These are phyloP conservation scores for Botrytis hyacinthi DNA, from an alignment of 2,329 filamentous ascomycete species.

Conservation along the genomic window DNA sequence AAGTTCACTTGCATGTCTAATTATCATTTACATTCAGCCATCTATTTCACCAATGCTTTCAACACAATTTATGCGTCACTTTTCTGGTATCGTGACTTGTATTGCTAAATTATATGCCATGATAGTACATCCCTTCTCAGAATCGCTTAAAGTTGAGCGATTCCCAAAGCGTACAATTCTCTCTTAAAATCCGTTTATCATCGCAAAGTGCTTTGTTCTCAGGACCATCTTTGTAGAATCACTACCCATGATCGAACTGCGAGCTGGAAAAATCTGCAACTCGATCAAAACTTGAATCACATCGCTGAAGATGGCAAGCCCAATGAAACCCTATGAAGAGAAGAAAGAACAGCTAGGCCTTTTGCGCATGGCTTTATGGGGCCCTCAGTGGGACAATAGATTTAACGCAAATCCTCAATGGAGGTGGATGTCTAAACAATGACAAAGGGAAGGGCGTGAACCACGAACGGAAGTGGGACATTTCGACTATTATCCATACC, in stretches of 20 bases:
- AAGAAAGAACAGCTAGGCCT: neutral
- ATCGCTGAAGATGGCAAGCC: neutral
- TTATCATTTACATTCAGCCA: neutral
- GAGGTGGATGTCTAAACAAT: neutral
- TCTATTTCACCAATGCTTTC: neutral
- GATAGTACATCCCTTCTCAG: neutral
- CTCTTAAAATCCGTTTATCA: too few species aligned
- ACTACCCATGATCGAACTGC: too few species aligned
- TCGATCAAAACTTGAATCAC: neutral
- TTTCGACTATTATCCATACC: neutral
- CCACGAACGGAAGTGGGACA: neutral
- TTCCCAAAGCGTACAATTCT: neutral
- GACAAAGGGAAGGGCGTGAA: neutral
- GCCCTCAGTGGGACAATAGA: neutral
- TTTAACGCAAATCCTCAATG: neutral
- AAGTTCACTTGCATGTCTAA: neutral
- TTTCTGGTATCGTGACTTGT: neutral
- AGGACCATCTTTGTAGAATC: neutral
- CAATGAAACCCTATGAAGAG: neutral
- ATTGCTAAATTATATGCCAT: neutral
- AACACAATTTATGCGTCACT: neutral
- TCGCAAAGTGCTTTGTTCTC: neutral
- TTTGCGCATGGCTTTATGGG: fast-evolving
- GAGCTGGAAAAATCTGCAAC: neutral
- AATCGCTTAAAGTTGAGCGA: neutral